Base-by-base conservation (phyloP, 78 protist genomes). In the Ministeria vibrans region DNA sequence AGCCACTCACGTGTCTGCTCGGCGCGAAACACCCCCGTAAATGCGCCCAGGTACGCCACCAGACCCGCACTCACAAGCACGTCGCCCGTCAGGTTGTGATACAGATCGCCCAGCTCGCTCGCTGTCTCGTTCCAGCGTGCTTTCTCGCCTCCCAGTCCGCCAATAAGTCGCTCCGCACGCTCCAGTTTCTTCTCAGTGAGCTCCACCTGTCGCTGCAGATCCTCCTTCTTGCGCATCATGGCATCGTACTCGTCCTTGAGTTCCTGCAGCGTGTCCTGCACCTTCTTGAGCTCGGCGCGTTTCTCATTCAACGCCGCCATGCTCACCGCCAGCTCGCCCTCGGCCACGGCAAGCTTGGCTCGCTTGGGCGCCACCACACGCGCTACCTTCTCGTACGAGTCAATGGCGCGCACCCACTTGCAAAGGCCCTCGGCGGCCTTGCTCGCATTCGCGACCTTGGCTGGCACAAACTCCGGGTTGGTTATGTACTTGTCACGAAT, bases 131-230 rank as follows among this genome's bases (percentile, higher is more conserved):
- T n/a, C 93, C 94, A 94, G 9, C 97, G 85, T 27, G 5, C 23
- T 79, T 73, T 73, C 83, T 94, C 97, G 61, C 81, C 92, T 27
- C 89, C 94, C 1, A 94, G 87, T n/a, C 91, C 92, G 38, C 44
- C 74, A 28, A 85, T 83, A 41, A 93, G 83, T 63, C 80, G 38
- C 59, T 81, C 38, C 7, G 97, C 97, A 0, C 94, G 76, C 23
- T 53, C 89, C 32, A 89, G 64, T 62, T 89, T 86, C n/a, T 25
- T 6, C 49, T 30, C 64, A n/a, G 77, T 59, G 44, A 45, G 46
- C 34, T 59, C 80, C 9, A 85, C 91, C 76, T 80, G 30, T 30
- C 27, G 36, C 49, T 63, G 81, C 46, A 95, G 87, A 38, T 61
- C 84, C 49, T 53, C 78, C 25, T 83, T 86, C 63, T 63, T 38